Evolutionary conservation across 139 green algal species (phyloP).

Genomic region (Chlorella sp.): DNA sequence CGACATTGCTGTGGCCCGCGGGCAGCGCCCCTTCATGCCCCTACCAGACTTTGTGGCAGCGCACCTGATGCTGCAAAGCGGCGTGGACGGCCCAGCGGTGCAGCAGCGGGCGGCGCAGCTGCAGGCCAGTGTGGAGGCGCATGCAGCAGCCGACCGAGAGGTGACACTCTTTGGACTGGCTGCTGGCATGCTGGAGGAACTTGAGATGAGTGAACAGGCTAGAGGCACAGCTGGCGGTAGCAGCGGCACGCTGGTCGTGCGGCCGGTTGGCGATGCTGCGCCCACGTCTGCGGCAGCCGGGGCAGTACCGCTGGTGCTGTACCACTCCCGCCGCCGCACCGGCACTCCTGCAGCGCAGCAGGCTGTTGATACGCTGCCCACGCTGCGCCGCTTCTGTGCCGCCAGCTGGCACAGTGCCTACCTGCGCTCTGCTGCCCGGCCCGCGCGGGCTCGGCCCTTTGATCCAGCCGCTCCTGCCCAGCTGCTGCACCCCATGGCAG

Average conservation of each 20-base stretch:
- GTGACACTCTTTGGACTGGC: conserved; percentile 34
- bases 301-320: conserved; percentile 12
- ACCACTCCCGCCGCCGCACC: not conserved
- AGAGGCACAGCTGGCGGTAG: not conserved
- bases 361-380: not conserved
- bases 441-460: conserved; percentile 1
- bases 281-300: not conserved
- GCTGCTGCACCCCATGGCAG: conserved; percentile 10
- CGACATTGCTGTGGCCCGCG: conserved; percentile 11
- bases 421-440: not conserved
- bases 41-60: conserved; percentile 16
- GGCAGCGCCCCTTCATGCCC: conserved; percentile 8
- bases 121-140: conserved; percentile 18
- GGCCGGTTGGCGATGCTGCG: too few species aligned
- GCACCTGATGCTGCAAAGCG: conserved; percentile 3
- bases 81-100: not conserved
- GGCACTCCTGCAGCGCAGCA: not conserved
- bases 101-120: conserved; percentile 7
- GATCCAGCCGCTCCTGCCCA: not conserved
- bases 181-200: conserved; percentile 17
- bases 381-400: conserved; percentile 24
- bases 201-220: too few species aligned
- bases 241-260: too few species aligned
- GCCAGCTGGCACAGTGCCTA: conserved; percentile 20
- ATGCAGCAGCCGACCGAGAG: not conserved